phyloP scores from a whole-genome alignment of 179 eudicot species.

The Amaranthus tricolor region DNA sequence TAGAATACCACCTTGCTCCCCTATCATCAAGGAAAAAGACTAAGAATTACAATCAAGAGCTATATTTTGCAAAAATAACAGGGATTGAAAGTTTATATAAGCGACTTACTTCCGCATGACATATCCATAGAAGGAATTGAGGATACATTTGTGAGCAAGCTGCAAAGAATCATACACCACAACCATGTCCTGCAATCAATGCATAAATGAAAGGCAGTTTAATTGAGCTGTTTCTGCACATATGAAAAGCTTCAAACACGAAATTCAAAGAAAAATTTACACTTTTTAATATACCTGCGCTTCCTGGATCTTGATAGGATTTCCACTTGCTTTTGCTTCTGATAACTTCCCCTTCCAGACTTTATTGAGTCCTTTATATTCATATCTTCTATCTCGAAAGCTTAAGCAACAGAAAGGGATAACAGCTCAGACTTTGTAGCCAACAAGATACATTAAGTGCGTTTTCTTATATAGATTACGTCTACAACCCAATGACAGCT shows the following conservation, averaged over 20 bases:
- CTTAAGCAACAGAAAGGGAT: conserved; percentile 38
- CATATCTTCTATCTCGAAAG: conserved; percentile 98
- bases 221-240: neutral
- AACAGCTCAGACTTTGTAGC: conserved; percentile 5
- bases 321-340: conserved; percentile 91
- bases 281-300: conserved; percentile 62
- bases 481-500: neutral
- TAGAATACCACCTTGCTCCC: conserved; percentile 99
- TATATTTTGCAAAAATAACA: neutral
- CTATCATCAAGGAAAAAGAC: conserved; percentile 32
- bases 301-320: conserved; percentile 94
- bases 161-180: conserved; percentile 94
- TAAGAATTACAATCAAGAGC: conserved; percentile 4
- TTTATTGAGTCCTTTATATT: conserved; percentile 96
- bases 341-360: conserved; percentile 94
- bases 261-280: neutral
- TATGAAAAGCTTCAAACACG: conserved; percentile 1
- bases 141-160: conserved; percentile 97
- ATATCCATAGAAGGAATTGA: conserved; percentile 97
- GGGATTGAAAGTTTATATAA: neutral
- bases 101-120: conserved; percentile 95
- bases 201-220: conserved; percentile 2
- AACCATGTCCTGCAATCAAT: conserved; percentile 79
- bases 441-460: conserved; percentile 2
- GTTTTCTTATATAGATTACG: neutral